Evolutionary conservation across 768 basidiomycete genomes (phyloP).

Genomic region (Lanmaoa pseudosensibilis): DNA sequence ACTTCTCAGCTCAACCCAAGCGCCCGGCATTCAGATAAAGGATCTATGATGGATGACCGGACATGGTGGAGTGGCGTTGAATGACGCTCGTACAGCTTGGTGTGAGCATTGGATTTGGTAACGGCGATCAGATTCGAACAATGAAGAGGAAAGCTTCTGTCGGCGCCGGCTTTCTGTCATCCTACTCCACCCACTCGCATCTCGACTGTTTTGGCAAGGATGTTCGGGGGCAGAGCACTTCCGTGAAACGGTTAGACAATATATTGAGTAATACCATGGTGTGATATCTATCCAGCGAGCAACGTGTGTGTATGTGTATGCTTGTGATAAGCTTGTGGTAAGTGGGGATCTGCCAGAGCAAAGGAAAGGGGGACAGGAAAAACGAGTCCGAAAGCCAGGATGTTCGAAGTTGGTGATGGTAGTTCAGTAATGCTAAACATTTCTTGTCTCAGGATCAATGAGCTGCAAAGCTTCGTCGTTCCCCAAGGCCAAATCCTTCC

Average conservation of each 20-base stretch:
- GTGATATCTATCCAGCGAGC: neutral
- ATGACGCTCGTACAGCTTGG: conserved; percentile 26
- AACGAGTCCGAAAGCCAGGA: neutral
- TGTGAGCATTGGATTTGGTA: conserved; percentile 18
- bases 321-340: neutral
- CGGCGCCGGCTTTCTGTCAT: neutral
- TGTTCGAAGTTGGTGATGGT: neutral
- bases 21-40: conserved; percentile 86
- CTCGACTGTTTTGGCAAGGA: neutral
- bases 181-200: neutral
- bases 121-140: conserved; percentile 22
- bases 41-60: conserved; percentile 51
- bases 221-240: neutral
- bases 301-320: neutral
- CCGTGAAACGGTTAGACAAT: neutral
- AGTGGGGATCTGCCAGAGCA: neutral
- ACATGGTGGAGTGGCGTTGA: neutral
- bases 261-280: conserved; percentile 1
- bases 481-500: conserved; percentile 11
- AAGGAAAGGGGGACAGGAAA: neutral
- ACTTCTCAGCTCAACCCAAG: conserved; percentile 80
- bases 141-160: neutral
- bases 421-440: conserved; percentile 7
- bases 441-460: conserved; percentile 9
- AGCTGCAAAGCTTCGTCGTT: conserved; percentile 4